These are phyloP conservation scores for Nadsonia fulvescens DNA, from an alignment of 805 yeast genomes.

Conservation along the genomic window DNA sequence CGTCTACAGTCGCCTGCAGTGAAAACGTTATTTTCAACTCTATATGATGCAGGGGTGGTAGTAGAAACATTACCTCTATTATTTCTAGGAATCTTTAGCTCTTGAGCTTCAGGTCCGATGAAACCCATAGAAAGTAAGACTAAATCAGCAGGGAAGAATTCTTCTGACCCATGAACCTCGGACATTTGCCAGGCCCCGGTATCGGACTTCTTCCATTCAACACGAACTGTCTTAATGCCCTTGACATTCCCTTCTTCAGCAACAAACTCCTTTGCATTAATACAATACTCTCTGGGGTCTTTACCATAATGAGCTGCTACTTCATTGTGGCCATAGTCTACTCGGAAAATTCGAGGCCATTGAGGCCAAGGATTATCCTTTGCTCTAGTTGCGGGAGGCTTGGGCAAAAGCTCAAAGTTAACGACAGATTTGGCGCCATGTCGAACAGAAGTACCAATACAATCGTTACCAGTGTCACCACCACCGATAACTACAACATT, in stretches of 20 bases:
- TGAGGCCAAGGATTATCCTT: slow-evolving; percentile 99
- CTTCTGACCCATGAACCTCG: slow-evolving; percentile 89
- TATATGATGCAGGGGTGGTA: slow-evolving; percentile 43
- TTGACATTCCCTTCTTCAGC: slow-evolving; percentile 90
- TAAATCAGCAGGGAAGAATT: slow-evolving; percentile 84
- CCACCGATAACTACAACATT: slow-evolving; percentile 95
- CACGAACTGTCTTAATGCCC: slow-evolving; percentile 91
- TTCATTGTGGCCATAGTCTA: slow-evolving; percentile 94
- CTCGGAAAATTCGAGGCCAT: slow-evolving; percentile 96
- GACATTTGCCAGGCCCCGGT: slow-evolving; percentile 98
- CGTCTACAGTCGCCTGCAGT: slow-evolving; percentile 99
- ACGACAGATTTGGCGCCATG: slow-evolving; percentile 91
- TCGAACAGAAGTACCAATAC: slow-evolving; percentile 92
- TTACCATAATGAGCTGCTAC: slow-evolving; percentile 88
- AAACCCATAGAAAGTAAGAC: slow-evolving; percentile 94
- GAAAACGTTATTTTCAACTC: slow-evolving; percentile 56
- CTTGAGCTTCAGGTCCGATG: slow-evolving; percentile 83
- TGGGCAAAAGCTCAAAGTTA: slow-evolving; percentile 87
- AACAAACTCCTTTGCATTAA: slow-evolving; percentile 85
- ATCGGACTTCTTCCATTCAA: slow-evolving; percentile 93
- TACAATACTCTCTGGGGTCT: slow-evolving; percentile 95
- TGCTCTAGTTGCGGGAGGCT: slow-evolving; percentile 71
- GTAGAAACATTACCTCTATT: slow-evolving; percentile 70
- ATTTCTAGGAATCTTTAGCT: slow-evolving; percentile 46
- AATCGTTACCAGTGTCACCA: slow-evolving; percentile 99